These are phyloP conservation scores for Canariomyces notabilis DNA, from an alignment of 2,329 filamentous ascomycete genomes.

Conservation along the genomic window DNA sequence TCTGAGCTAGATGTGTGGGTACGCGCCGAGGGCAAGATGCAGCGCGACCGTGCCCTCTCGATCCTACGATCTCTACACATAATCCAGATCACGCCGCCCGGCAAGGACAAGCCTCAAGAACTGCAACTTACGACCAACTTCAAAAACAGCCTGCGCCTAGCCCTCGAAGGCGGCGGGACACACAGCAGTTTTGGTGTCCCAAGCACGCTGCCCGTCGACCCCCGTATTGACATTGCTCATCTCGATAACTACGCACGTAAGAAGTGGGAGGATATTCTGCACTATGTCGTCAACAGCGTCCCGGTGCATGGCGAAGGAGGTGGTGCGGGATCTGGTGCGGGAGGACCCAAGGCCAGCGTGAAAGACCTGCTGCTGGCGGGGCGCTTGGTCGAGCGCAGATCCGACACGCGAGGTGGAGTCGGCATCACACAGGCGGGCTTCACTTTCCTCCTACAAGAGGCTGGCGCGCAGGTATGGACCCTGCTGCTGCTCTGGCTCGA, in stretches of 20 bases:
- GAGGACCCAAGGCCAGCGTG: conserved; percentile 67
- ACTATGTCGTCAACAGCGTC: conserved; percentile 84
- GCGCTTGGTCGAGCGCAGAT: conserved; percentile 64
- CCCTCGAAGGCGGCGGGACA: conserved; percentile 78
- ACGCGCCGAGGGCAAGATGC: conserved; percentile 57
- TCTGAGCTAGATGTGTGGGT: conserved; percentile 83
- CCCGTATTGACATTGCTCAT: conserved; percentile 62
- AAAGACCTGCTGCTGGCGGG: conserved; percentile 79
- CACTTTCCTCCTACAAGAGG: conserved; percentile 88
- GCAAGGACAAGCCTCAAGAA: conserved; percentile 60
- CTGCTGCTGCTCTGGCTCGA: conserved; percentile 90
- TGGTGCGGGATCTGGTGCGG: conserved; percentile 40
- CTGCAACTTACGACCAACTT: conserved; percentile 80
- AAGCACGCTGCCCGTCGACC: conserved; percentile 57
- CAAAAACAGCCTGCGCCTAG: conserved; percentile 73
- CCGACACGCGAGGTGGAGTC: conserved; percentile 40
- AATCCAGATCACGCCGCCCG: conserved; percentile 58
- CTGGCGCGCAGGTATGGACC: conserved; percentile 96
- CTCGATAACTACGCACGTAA: conserved; percentile 80
- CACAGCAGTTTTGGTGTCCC: conserved; percentile 90
- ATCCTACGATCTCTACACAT: conserved; percentile 85
- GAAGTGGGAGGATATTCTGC: conserved; percentile 94
- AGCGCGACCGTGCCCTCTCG: conserved; percentile 78
- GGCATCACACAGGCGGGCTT: conserved; percentile 91
- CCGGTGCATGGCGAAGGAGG: conserved; percentile 40